Evolutionary conservation across 495 filamentous ascomycete genomes (phyloP).

Genomic region (Aspergillus incahuasiensis): DNA sequence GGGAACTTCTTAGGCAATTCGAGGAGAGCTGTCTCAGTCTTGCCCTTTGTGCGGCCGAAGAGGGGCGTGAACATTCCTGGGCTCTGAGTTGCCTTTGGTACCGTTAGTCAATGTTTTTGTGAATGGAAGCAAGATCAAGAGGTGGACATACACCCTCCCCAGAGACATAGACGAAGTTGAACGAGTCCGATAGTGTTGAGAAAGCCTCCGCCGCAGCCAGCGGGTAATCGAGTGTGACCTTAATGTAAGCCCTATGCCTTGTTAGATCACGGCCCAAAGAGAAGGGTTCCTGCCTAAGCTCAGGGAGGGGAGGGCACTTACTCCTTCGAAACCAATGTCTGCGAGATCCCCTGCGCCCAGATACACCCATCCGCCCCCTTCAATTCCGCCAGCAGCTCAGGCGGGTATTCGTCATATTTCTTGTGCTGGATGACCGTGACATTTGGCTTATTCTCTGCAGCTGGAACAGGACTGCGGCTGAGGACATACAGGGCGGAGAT

Average conservation of each 20-base stretch:
- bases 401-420: constrained; percentile 56
- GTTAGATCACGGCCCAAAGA: not conserved
- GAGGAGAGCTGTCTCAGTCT: constrained; percentile 52
- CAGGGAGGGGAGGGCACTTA: constrained; percentile 29
- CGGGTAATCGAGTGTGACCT: constrained; percentile 62
- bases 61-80: constrained; percentile 50
- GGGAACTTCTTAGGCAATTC: constrained; percentile 41
- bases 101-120: not conserved
- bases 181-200: constrained; percentile 46
- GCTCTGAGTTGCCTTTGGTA: constrained; percentile 31
- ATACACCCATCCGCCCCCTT: constrained; percentile 62
- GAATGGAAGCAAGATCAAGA: too few relatives aligned
- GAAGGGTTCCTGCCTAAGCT: too few relatives aligned
- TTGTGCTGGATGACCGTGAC: constrained; percentile 62
- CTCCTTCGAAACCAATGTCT: constrained; percentile 55
- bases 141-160: constrained; percentile 39
- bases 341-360: constrained; percentile 65
- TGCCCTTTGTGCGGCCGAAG: constrained; percentile 59
- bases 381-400: constrained; percentile 52
- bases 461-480: constrained; percentile 57
- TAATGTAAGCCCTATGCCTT: constrained; percentile 55
- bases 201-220: constrained; percentile 60
- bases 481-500: constrained; percentile 63
- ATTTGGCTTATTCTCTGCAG: constrained; percentile 57
- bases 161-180: constrained; percentile 69